Evolutionary conservation across 2,329 filamentous ascomycete genomes (phyloP), one percentile per base, ranked within the genome.

Genomic region (Dactylellina sp.): DNA sequence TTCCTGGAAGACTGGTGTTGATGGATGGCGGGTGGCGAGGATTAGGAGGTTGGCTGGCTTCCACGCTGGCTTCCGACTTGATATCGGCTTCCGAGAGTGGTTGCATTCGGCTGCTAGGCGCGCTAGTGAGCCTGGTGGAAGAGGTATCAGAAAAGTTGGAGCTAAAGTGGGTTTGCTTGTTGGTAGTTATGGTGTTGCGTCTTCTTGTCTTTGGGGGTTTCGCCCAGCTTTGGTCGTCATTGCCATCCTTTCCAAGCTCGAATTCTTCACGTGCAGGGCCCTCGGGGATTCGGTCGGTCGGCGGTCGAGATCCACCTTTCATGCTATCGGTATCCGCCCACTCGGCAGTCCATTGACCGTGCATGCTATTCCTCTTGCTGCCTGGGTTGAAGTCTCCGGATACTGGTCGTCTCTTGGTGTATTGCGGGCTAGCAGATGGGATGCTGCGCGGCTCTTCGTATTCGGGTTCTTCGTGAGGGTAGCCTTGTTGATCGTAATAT

Each of bases 131-230:
- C 24, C 64, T 72, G 9, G 60, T 52, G 28, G 68, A 72, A 25
- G 68, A 72, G 12, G 68, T 65, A 64, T 72, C 68, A n/a, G 68
- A 72, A 61, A 72, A 72, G 55, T 65, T 65, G 53, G 68, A 72
- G 25, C 68, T 50, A 18, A 72, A 72, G 42, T 46, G 44, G 18
- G 60, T 24, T 61, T 65, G 68, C 47, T 72, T 72, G 60, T 60
- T 72, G 61, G 61, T 57, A 7, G 68, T 72, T 42, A 72, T 72
- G 28, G 68, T 72, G 60, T 72, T 72, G 60, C 68, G 68, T 20
- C 68, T 42, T 28, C 68, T 52, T 28, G 60, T 72, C 68, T 72
- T 72, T 46, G 68, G 52, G 2, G 68, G 68, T 37, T 72, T 72
- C 9, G 68, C 68, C 68, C 68, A 72, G 20, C 68, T 72, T n/a